Evolutionary conservation across 495 filamentous ascomycete genomes (phyloP), one percentile per base, ranked within the genome.

Genomic region (Aspergillus saccharolyticus): DNA sequence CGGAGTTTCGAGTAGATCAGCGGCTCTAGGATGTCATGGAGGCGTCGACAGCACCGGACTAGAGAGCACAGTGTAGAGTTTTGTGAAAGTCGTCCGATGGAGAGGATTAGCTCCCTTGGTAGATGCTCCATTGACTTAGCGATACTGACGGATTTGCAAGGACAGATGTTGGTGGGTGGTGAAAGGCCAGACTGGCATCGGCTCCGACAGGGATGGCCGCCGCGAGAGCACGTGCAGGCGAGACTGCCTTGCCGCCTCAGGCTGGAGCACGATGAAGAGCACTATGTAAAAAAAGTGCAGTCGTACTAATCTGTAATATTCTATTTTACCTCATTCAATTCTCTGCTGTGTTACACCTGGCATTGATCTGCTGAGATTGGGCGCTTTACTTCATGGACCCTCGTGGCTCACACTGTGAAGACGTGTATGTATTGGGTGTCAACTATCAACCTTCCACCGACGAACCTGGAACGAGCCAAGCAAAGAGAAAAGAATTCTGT

Each of bases 31-130:
- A 46, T 4, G 10, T 46, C 21, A 15, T 46, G 21, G 8, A 46
- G 21, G 12, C 44, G 44, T 18, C n/a, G 44, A 46, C 44, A 46
- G 44, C 44, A 46, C 17, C 18, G 44, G 9, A 46, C 6, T 4
- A 46, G 44, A 10, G 44, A 19, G 15, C 21, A 66, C 67, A 72
- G 10, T 5, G 48, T n/a, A 15, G 12, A 4, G 10, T 51, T 28
- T 18, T 20, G 18, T 17, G 15, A 8, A 15, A 20, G 17, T 18
- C 21, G 18, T 3, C 1, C 44, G 21, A 46, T 46, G 1, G 21
- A 46, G 9, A 46, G n/a, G 15, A 46, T 19, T 1, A 46, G 9
- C n/a, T 46, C 44, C 1, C 1, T 6, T 46, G 44, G 44, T 46
- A 46, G 44, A 20, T 9, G 7, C 3, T 46, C 21, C 44, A 46